Conservation (phyloP, 2,329 filamentous ascomycete species). For the Sporothrix pallida region DNA sequence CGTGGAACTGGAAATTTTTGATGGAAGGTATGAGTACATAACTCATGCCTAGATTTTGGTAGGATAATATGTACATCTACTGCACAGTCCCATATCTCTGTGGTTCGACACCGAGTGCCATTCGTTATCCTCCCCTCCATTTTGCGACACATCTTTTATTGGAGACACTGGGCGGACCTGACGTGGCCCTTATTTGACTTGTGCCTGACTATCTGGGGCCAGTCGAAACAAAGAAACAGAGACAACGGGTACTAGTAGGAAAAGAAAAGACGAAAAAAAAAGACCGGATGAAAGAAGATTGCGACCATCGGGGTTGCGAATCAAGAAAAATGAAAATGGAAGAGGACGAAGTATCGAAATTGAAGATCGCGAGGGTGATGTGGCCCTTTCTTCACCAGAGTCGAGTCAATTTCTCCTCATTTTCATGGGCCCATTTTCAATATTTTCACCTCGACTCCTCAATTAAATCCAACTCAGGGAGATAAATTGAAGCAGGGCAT, state of each 20-base stretch:
- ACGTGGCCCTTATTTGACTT: constrained; percentile 26
- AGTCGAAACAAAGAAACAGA: constrained; percentile 3
- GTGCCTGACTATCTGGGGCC: constrained; percentile 22
- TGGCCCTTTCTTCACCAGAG: background rate
- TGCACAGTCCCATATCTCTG: no score
- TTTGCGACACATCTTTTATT: constrained; percentile 1
- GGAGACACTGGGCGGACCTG: background rate
- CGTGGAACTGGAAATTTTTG: no score
- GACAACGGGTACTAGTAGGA: background rate
- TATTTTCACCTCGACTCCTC: no score
- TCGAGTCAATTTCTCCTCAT: no score
- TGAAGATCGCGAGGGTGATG: constrained; percentile 2
- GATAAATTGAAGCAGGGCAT: background rate
- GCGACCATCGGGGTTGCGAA: background rate
- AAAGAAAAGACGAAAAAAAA: background rate
- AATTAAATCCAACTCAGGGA: background rate
- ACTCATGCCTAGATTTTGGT: background rate
- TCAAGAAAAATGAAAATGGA: background rate
- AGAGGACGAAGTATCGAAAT: constrained; percentile 1
- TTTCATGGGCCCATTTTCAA: no score
- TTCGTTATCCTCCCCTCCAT: background rate
- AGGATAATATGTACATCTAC: background rate
- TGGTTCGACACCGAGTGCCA: background rate
- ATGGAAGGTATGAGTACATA: background rate
- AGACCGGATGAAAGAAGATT: constrained; percentile 20